Conservation (phyloP, 371 early-diverging fungal species). For the Actinomortierella wolfii region DNA sequence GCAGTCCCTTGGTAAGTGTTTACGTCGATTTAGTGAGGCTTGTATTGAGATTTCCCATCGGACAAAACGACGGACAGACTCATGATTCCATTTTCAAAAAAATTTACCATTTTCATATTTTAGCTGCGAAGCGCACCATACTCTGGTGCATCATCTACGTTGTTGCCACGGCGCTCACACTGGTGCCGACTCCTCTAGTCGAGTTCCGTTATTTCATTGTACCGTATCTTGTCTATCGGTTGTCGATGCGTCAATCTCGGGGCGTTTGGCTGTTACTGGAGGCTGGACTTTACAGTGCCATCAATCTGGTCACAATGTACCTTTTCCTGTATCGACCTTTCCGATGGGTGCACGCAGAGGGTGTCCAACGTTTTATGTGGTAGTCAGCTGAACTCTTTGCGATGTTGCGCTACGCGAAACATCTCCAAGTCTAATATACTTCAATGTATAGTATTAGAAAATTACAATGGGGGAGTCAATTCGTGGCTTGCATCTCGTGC, state of each 20-base stretch:
- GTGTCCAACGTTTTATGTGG: slow-evolving; percentile 92
- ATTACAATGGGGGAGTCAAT: too few species aligned
- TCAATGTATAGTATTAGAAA: too few species aligned
- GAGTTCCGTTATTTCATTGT: slow-evolving; percentile 96
- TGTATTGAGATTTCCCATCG: too few species aligned
- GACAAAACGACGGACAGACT: too few species aligned
- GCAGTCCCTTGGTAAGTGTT: slow-evolving; percentile 49
- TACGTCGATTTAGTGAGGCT: too few species aligned
- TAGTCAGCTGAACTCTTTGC: slow-evolving; percentile 39
- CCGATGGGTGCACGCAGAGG: slow-evolving; percentile 67
- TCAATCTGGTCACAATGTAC: slow-evolving; percentile 69
- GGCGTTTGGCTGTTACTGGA: slow-evolving; percentile 45
- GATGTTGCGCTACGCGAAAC: too few species aligned
- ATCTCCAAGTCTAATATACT: too few species aligned
- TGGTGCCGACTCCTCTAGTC: slow-evolving; percentile 91
- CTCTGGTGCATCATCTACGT: slow-evolving; percentile 55
- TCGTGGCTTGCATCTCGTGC: too few species aligned
- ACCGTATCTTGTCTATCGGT: slow-evolving; percentile 76
- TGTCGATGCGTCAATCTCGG: slow-evolving; percentile 57
- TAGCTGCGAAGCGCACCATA: slow-evolving; percentile 50
- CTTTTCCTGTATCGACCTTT: slow-evolving; percentile 79
- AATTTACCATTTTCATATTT: slow-evolving; percentile 11
- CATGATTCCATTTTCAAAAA: background rate
- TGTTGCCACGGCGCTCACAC: slow-evolving; percentile 52
- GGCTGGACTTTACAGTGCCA: slow-evolving; percentile 45